phyloP scores from a whole-genome alignment of 192 early-diverging fungal species.

The Coemansia sp. region DNA sequence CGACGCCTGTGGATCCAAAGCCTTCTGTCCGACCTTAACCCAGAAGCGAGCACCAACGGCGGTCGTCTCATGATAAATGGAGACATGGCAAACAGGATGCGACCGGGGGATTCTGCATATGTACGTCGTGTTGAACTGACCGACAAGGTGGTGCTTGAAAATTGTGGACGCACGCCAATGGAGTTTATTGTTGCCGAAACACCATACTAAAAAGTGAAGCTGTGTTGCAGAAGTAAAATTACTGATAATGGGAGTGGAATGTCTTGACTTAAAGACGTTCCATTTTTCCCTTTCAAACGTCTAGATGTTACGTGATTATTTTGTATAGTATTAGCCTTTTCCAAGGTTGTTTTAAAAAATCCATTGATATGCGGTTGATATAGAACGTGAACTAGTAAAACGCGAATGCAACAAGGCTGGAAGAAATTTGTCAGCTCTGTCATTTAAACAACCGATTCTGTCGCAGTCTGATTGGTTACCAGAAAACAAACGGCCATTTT shows the following conservation, averaged over 20 bases:
- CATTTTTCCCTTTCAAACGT: no score
- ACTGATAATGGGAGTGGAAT: background rate
- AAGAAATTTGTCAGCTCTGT: no score
- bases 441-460: no score
- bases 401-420: no score
- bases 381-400: no score
- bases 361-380: background rate
- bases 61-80: constrained; percentile 44
- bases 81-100: constrained; percentile 33
- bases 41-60: constrained; percentile 19
- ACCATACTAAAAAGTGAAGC: constrained; percentile 16
- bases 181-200: constrained; percentile 49
- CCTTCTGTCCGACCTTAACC: constrained; percentile 26
- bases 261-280: no score
- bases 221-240: background rate
- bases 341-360: background rate
- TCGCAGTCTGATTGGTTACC: no score
- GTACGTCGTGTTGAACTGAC: constrained; percentile 29
- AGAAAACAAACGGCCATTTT: no score
- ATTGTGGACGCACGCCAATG: constrained; percentile 39
- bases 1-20: constrained; percentile 49
- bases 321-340: background rate
- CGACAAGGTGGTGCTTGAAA: constrained; percentile 29
- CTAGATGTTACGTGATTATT: background rate
- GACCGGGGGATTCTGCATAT: constrained; percentile 47